A percentile compares a stretch with the other conserved stretches of the same genome.
phyloP scores from a whole-genome alignment of 225 moss, liverwort and hornwort species.

The Rhytidiadelphus loreus region DNA sequence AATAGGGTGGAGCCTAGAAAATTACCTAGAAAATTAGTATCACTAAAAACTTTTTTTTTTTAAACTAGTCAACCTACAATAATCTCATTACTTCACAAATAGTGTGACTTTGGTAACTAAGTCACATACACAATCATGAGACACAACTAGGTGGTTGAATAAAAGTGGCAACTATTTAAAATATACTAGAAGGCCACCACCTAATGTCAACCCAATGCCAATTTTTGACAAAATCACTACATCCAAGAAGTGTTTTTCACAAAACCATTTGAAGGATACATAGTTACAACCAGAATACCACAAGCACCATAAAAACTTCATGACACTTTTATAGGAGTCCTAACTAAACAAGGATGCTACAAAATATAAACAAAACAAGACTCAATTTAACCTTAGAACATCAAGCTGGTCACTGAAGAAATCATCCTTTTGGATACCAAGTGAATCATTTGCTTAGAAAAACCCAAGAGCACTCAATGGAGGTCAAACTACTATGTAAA shows the following conservation, averaged over 20 bases:
- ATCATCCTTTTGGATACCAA: too few species aligned
- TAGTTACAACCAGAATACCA: neutral
- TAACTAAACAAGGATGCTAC: neutral
- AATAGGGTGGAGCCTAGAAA: neutral
- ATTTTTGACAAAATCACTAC: neutral
- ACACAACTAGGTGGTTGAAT: rapidly evolving
- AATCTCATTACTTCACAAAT: neutral
- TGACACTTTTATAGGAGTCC: neutral
- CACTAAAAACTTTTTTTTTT: too few species aligned
- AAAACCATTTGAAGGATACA: neutral
- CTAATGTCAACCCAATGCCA: neutral
- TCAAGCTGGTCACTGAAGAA: too few species aligned
- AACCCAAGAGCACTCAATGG: too few species aligned
- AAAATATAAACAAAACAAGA: neutral
- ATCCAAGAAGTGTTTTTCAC: neutral
- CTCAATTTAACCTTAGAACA: neutral
- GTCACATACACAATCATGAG: neutral
- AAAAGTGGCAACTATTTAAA: neutral
- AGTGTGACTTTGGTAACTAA: too few species aligned
- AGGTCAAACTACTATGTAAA: too few species aligned
- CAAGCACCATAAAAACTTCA: neutral
- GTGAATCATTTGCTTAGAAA: too few species aligned
- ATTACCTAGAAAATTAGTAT: neutral
- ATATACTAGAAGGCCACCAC: neutral
- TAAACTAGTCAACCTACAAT: neutral